Conservation (phyloP, 805 yeast species). For the Starmerella riodocensis region DNA sequence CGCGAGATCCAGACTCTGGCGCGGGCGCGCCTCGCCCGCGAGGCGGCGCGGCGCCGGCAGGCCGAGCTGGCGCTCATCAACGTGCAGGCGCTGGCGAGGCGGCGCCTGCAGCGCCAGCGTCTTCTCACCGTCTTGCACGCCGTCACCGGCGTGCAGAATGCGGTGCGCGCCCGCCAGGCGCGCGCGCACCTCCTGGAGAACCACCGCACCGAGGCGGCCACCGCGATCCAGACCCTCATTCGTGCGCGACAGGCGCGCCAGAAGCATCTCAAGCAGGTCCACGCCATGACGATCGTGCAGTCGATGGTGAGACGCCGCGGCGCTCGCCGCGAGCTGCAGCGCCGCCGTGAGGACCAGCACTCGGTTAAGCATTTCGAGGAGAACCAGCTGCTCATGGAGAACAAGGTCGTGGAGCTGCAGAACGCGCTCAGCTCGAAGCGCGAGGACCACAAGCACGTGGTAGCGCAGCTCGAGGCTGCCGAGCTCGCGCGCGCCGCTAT, state of each 20-base stretch:
- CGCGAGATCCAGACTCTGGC: conserved; percentile 43
- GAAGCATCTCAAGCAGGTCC: conserved; percentile 34
- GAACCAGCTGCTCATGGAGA: conserved; percentile 84
- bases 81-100: conserved; percentile 52
- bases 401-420: conserved; percentile 92
- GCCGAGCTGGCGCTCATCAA: conserved; percentile 50
- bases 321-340: conserved; percentile 53
- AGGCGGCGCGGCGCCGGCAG: conserved; percentile 35
- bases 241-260: conserved; percentile 57
- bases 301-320: conserved; percentile 59
- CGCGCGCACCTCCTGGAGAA: conserved; percentile 40
- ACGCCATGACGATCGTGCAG: conserved; percentile 60
- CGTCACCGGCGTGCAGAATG: conserved; percentile 44
- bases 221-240: conserved; percentile 55
- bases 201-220: conserved; percentile 51
- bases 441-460: conserved; percentile 45
- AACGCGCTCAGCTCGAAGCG: conserved; percentile 59
- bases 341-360: conserved; percentile 73
- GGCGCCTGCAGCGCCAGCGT: conserved; percentile 34
- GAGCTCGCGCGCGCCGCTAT: conserved; percentile 9
- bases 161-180: conserved; percentile 37
- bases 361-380: conserved; percentile 74
- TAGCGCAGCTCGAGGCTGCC: conserved; percentile 10
- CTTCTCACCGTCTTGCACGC: conserved; percentile 42
- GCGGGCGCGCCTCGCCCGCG: conserved; percentile 53